Conservation (phyloP, 1,139 yeast species). For the Candida tetrigidarum region DNA sequence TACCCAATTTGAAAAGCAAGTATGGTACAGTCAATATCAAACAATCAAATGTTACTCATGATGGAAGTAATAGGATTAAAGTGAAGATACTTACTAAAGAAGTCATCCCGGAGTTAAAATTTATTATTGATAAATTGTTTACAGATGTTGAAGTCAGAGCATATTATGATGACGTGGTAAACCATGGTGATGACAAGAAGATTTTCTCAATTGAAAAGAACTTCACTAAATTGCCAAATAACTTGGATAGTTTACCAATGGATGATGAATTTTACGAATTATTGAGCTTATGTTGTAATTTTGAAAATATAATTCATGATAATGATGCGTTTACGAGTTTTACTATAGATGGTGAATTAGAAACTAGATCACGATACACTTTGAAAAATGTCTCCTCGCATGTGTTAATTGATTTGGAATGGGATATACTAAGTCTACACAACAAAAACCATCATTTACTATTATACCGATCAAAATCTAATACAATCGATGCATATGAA, state of each 20-base stretch:
- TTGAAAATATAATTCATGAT: slow-evolving; percentile 3
- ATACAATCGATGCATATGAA: slow-evolving; percentile 6
- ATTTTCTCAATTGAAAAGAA: slow-evolving; percentile 1
- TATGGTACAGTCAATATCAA: neutral
- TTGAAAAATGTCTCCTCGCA: slow-evolving; percentile 7
- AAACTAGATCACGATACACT: slow-evolving; percentile 5
- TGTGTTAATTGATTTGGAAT: slow-evolving; percentile 5
- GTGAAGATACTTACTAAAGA: neutral
- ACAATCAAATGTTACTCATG: neutral
- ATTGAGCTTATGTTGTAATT: slow-evolving; percentile 10
- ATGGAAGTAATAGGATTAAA: neutral
- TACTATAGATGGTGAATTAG: neutral
- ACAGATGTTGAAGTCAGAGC: neutral
- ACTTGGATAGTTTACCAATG: neutral
- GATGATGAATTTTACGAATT: slow-evolving; percentile 12
- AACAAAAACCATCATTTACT: slow-evolving; percentile 8
- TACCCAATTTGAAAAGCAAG: slow-evolving; percentile 6
- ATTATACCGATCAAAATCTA: slow-evolving; percentile 2
- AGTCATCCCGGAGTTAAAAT: slow-evolving; percentile 11
- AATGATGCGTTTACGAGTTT: slow-evolving; percentile 3
- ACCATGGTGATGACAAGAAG: neutral
- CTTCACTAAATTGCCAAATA: neutral
- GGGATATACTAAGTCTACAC: slow-evolving; percentile 13
- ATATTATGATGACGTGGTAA: neutral
- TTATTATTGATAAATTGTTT: slow-evolving; percentile 9